Conservation (phyloP, 2,329 filamentous ascomycete genomes). For the Phyllosticta capitalensis region DNA sequence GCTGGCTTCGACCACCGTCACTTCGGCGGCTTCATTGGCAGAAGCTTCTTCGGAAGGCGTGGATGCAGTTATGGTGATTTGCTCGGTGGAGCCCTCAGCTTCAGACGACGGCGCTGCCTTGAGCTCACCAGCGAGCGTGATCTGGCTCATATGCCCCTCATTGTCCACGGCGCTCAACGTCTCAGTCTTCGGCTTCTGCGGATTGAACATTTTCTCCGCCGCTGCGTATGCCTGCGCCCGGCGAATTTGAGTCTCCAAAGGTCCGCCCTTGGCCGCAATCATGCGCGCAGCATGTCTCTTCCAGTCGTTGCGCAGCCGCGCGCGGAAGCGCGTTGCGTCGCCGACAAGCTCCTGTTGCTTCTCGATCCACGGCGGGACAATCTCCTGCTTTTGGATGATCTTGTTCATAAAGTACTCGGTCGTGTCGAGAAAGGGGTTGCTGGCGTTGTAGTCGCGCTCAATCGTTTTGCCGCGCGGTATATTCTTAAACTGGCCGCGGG, state of each 20-base stretch:
- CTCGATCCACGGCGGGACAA: slow-evolving; percentile 96
- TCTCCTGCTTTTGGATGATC: slow-evolving; percentile 92
- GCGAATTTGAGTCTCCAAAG: slow-evolving; percentile 60
- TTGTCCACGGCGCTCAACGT: slow-evolving; percentile 34
- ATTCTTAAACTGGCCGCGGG: slow-evolving; percentile 78
- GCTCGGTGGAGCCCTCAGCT: slow-evolving; percentile 14
- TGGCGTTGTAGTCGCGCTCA: slow-evolving; percentile 72
- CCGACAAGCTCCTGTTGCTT: slow-evolving; percentile 85
- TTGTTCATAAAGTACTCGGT: slow-evolving; percentile 98
- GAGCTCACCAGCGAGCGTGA: slow-evolving; percentile 37
- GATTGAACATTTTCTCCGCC: slow-evolving; percentile 59
- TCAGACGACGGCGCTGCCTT: slow-evolving; percentile 19
- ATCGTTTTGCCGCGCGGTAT: slow-evolving; percentile 71
- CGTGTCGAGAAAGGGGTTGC: slow-evolving; percentile 86
- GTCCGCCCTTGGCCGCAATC: slow-evolving; percentile 69
- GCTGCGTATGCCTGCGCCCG: slow-evolving; percentile 64
- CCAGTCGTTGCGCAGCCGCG: slow-evolving; percentile 73
- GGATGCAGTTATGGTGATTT: slow-evolving; percentile 24
- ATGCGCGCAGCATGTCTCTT: slow-evolving; percentile 67
- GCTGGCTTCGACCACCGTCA: neutral
- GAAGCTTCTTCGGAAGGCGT: slow-evolving; percentile 15
- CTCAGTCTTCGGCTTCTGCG: slow-evolving; percentile 34
- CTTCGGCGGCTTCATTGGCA: neutral
- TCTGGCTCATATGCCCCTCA: slow-evolving; percentile 39
- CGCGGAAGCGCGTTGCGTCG: slow-evolving; percentile 60